A percentile compares a stretch with the other conserved stretches of the same genome.
Evolutionary conservation across 192 early-diverging fungal species (phyloP).

Genomic region (Coemansia sp.): DNA sequence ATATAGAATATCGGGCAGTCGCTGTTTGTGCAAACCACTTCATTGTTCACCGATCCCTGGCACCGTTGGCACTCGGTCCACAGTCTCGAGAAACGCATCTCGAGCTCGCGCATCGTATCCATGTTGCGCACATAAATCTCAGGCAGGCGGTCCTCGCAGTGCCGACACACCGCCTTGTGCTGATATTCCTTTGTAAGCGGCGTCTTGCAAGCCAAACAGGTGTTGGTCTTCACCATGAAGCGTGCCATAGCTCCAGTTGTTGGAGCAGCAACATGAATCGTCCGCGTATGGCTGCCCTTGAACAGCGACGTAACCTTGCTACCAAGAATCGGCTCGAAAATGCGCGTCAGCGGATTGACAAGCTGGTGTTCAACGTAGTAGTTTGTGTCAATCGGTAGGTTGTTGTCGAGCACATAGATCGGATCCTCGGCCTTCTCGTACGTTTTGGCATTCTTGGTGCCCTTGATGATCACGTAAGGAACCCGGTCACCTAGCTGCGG

Average conservation of each 20-base stretch:
- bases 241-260: constrained; percentile 88
- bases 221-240: constrained; percentile 89
- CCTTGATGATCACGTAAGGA: constrained; percentile 93
- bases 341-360: constrained; percentile 85
- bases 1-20: constrained; percentile 99
- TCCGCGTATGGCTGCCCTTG: constrained; percentile 76
- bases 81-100: constrained; percentile 76
- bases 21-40: constrained; percentile 91
- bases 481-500: constrained; percentile 95
- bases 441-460: constrained; percentile 78
- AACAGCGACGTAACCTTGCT: constrained; percentile 78
- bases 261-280: constrained; percentile 83
- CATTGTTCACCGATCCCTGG: constrained; percentile 90
- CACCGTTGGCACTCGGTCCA: constrained; percentile 99
- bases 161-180: constrained; percentile 75
- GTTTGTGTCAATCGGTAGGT: constrained; percentile 93
- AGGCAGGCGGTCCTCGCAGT: constrained; percentile 68
- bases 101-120: constrained; percentile 66
- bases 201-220: constrained; percentile 89
- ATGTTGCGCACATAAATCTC: constrained; percentile 81
- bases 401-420: constrained; percentile 97
- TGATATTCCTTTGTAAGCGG: constrained; percentile 64
- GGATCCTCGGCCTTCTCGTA: constrained; percentile 99
- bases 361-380: constrained; percentile 98
- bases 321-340: constrained; percentile 96